Conservation (phyloP, 495 filamentous ascomycete species). For the Penicillium riverlandense region DNA sequence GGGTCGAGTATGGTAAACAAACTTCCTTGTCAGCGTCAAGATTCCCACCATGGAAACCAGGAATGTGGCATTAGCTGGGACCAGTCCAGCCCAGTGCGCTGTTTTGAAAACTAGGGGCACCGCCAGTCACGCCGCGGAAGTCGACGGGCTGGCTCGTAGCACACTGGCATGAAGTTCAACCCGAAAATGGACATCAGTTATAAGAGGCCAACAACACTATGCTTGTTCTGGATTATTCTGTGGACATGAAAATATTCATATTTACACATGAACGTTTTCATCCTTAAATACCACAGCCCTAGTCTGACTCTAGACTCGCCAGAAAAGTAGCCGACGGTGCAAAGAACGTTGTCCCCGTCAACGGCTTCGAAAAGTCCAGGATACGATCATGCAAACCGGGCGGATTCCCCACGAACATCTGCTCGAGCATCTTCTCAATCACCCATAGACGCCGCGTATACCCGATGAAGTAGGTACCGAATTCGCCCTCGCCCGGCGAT, state of each 20-base stretch:
- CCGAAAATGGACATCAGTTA: too few species aligned
- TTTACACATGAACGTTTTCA: neutral
- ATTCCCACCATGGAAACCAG: neutral
- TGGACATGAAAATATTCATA: neutral
- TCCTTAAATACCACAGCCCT: neutral
- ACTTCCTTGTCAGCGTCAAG: neutral
- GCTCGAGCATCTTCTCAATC: conserved; percentile 50
- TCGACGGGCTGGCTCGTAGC: too few species aligned
- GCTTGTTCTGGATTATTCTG: too few species aligned
- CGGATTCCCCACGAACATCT: conserved; percentile 51
- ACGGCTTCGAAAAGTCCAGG: conserved; percentile 45
- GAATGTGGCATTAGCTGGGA: too few species aligned
- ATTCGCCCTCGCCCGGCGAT: conserved; percentile 42
- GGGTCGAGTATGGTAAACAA: neutral
- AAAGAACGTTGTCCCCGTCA: conserved; percentile 49
- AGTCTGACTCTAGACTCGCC: conserved; percentile 25
- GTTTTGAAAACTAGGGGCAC: too few species aligned
- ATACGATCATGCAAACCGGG: conserved; percentile 49
- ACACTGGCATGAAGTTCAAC: too few species aligned
- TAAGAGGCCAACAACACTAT: too few species aligned
- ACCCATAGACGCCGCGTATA: conserved; percentile 50
- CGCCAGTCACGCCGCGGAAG: too few species aligned
- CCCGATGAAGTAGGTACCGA: conserved; percentile 55
- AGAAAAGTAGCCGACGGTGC: conserved; percentile 40
- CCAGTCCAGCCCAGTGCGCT: too few species aligned